These are phyloP conservation scores for Nakazawaea siamensis DNA, from an alignment of 805 yeast species.

Conservation along the genomic window DNA sequence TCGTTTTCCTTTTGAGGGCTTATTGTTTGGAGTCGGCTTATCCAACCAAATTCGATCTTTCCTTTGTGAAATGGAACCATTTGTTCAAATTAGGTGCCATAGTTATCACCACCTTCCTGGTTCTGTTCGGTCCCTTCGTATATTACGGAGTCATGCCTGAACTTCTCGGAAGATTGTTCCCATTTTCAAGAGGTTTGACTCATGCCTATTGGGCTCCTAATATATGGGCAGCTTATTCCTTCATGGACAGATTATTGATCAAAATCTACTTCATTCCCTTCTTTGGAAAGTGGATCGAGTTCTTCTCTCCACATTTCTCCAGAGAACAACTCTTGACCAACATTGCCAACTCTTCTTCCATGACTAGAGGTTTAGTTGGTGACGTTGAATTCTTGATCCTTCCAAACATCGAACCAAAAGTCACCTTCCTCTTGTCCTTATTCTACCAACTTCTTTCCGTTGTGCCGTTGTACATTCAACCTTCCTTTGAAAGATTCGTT, in stretches of 20 bases:
- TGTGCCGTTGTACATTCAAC: constrained; percentile 61
- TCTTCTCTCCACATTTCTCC: constrained; percentile 17
- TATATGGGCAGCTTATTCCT: constrained; percentile 91
- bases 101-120: constrained; percentile 50
- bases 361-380: constrained; percentile 85
- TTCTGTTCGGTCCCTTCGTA: constrained; percentile 77
- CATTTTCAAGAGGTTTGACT: constrained; percentile 89
- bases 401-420: constrained; percentile 71
- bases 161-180: constrained; percentile 67
- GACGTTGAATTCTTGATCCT: constrained; percentile 77
- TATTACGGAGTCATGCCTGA: constrained; percentile 55
- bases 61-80: constrained; percentile 43
- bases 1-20: constrained; percentile 64
- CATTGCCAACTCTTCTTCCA: constrained; percentile 10
- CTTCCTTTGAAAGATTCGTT: constrained; percentile 69
- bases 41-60: constrained; percentile 19
- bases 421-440: constrained; percentile 74
- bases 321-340: constrained; percentile 12
- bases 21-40: constrained; percentile 50
- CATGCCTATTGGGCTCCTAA: constrained; percentile 99
- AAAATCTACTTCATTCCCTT: constrained; percentile 35
- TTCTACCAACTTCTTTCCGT: constrained; percentile 77
- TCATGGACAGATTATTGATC: constrained; percentile 63
- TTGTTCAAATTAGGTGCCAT: constrained; percentile 53
- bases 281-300: constrained; percentile 31